Evolutionary conservation across 2,329 filamentous ascomycete species (phyloP), one percentile per base, ranked within the genome.

Genomic region (Nectriaceae sp.): DNA sequence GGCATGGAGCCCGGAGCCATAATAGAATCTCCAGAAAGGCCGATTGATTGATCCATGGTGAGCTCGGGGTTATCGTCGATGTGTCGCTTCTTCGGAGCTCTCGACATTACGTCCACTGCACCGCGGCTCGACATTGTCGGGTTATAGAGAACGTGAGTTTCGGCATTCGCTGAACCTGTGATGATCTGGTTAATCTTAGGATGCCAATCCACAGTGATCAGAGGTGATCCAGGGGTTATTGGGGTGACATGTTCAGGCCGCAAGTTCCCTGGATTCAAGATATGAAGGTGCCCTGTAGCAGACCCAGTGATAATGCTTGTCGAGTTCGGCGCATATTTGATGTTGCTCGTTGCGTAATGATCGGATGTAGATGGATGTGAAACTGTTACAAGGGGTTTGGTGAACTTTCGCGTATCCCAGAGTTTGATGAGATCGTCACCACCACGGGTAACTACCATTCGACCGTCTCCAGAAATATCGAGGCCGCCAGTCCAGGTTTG

Each of bases 321-420:
- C 1, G 87, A 87, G 56, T 85, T 89, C 4, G 93, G 92, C 22
- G 90, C 89, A 73, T 97, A 99, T 54, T 83, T 82, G 65, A 99
- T 96, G 65, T 91, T 96, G 44, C 85, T 88, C 50, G 89, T 92
- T 1, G 89, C 83, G 66, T 89, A 96, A 62, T 91, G 85, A 49
- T 86, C 84, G 1, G 90, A 93, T 13, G 89, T 96, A 1, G 93
- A 96, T 1, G 82, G 71, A 68, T 96, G 91, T 5, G 85, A 75
- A 15, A 90, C 83, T 2, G 85, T 89, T 40, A 90, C 89, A 13
- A 99, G 80, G 4, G 94, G 90, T 48, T 87, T 79, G 67, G 94
- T 97, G 77, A 99, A 96, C 65, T 97, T 97, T 49, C 94, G 84
- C 3, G 87, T 95, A 67, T 99, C 94, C 94, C 94, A 99, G 2